phyloP scores from a whole-genome alignment of 129 eudicot species.

The Escallonia rubra region DNA sequence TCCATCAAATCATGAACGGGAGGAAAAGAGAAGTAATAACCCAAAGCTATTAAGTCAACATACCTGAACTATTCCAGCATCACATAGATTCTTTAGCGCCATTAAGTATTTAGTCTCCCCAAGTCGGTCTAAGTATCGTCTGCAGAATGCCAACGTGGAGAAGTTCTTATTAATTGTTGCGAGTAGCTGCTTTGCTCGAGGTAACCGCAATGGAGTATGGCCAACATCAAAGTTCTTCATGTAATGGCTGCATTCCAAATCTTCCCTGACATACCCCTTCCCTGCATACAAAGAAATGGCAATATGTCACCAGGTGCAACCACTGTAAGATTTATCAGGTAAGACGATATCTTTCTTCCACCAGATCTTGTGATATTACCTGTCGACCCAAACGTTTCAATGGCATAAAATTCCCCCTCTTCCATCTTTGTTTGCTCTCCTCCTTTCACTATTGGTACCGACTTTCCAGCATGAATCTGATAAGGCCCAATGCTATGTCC shows the following conservation, averaged over 20 bases:
- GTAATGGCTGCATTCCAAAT: slow-evolving; percentile 98
- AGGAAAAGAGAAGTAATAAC: too few species aligned
- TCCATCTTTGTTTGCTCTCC: slow-evolving; percentile 99
- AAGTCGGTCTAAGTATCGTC: slow-evolving; percentile 92
- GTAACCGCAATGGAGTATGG: slow-evolving; percentile 84
- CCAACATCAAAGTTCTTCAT: slow-evolving; percentile 96
- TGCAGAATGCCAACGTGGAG: slow-evolving; percentile 94
- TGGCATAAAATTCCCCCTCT: slow-evolving; percentile 98
- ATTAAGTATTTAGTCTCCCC: slow-evolving; percentile 94
- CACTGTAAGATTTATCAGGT: not conserved
- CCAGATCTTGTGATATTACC: slow-evolving; percentile 33
- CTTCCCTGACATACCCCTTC: slow-evolving; percentile 95
- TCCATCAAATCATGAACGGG: too few species aligned
- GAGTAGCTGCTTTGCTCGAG: slow-evolving; percentile 93
- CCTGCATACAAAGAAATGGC: slow-evolving; percentile 33
- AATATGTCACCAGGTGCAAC: too few species aligned
- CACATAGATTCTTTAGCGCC: slow-evolving; percentile 97
- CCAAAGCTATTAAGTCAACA: not conserved
- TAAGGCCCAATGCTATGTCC: slow-evolving; percentile 96
- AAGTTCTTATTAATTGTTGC: slow-evolving; percentile 90
- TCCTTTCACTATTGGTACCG: slow-evolving; percentile 99
- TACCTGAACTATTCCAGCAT: slow-evolving; percentile 99
- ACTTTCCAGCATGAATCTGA: slow-evolving; percentile 97
- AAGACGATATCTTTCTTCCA: not conserved
- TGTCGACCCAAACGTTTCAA: slow-evolving; percentile 98